Conservation (phyloP, 306 rosid genomes). For the Vigna mungo region DNA sequence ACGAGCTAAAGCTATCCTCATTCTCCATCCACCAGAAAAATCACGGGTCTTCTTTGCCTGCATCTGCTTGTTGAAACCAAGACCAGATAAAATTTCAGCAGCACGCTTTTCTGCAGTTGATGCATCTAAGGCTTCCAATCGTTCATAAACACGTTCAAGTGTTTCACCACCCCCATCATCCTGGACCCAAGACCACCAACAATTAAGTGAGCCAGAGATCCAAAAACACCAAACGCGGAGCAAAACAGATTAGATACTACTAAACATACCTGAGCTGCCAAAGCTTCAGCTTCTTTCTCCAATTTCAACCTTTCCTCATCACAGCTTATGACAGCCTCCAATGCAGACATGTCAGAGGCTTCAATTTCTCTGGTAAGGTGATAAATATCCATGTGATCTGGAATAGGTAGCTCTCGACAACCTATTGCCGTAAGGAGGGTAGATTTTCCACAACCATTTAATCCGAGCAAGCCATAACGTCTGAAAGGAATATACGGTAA, state of each 20-base stretch:
- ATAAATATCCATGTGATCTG: constrained; percentile 95
- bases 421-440: constrained; percentile 91
- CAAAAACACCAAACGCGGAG: neutral
- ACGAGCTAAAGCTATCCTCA: constrained; percentile 98
- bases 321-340: constrained; percentile 90
- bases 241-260: neutral
- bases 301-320: constrained; percentile 91
- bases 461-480: constrained; percentile 94
- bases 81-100: constrained; percentile 93
- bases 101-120: constrained; percentile 99
- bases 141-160: constrained; percentile 90
- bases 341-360: constrained; percentile 95
- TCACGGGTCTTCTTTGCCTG: constrained; percentile 90
- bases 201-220: constrained; percentile 10
- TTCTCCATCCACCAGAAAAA: constrained; percentile 99
- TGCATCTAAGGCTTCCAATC: constrained; percentile 91
- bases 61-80: constrained; percentile 95
- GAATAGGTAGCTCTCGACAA: constrained; percentile 89
- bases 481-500: constrained; percentile 53
- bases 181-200: constrained; percentile 46
- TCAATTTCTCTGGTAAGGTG: constrained; percentile 93
- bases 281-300: constrained; percentile 88
- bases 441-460: constrained; percentile 97
- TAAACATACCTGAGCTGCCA: constrained; percentile 78
- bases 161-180: constrained; percentile 98